Evolutionary conservation across 2,329 filamentous ascomycete species (phyloP), one percentile per base, ranked within the genome.

Genomic region (Pseudocercospora pini-densiflorae): DNA sequence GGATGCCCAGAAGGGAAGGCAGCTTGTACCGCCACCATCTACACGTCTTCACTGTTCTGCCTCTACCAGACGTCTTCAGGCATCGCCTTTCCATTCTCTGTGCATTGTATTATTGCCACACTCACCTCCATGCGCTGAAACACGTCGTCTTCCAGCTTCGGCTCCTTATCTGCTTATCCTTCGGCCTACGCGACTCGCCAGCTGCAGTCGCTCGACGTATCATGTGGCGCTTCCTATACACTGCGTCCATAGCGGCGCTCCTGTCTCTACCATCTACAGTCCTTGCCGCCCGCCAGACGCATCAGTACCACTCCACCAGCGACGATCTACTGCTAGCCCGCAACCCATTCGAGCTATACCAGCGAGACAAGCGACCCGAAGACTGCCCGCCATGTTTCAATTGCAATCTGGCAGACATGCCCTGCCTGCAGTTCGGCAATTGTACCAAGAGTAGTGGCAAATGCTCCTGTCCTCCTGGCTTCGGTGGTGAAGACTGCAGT

Each of bases 351-450:
- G 57, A 65, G 54, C 68, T 73, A 14, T 74, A 93, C 76, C 86
- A 90, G 43, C 81, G 92, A 80, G 90, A 88, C 71, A 89, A 91
- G 74, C 87, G 92, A 59, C 91, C 93, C 6, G 87, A 87, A 69
- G 88, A 90, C 74, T 95, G 92, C 77, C 92, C 92, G 61, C 92
- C 92, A 75, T 95, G 95, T 84, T 99, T 99, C 86, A 98, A 99
- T 87, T 99, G 95, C 82, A 91, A 97, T 65, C 87, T 99, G 16
- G 94, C 95, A 29, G 92, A 92, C 69, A 96, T 97, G 79, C 89
- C 89, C 69, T 99, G 95, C 79, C 89, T 92, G 69, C 95, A 99
- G 81, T 99, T 91, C 78, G 91, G 93, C 40, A 86, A 89, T 36
- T 99, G 95, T 80, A 96, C 95, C 79, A 88, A 90, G 75, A 93